Evolutionary conservation across 352 stramenopile species (phyloP), one percentile per base, ranked within the genome.

Genomic region (Phytophthora pistaciae): DNA sequence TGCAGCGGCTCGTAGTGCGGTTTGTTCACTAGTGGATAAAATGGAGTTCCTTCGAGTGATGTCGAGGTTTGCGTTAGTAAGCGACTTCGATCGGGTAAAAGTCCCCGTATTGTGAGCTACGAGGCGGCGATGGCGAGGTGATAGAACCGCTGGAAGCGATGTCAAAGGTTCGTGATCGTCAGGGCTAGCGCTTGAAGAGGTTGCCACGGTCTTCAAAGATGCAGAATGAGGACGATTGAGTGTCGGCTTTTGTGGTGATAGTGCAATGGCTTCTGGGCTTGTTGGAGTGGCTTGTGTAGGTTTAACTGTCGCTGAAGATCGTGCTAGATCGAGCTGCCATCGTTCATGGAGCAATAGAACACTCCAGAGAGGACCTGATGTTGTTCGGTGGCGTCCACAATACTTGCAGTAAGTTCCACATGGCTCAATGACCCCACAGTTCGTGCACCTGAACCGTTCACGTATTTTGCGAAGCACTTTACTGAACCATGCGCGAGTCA

Each of bases 371-470:
- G 69, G 40, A 8, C 72, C 72, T 42, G 82, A 82, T 13, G 66
- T 77, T 33, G 69, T 75, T 10, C 83, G 78, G 5, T 78, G 68
- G 1, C 83, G 75, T n/a, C 85, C 85, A 53, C 85, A 92, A 20
- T 82, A 77, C 58, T 92, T 92, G 71, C 85, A 92, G 69, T 92
- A 92, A 3, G 71, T 56, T 4, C 79, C 85, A 36, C 83, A 72
- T 7, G 85, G 83, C 44, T 92, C 85, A 25, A 91, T 68, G 27
- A 80, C 71, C 0, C 85, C 82, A 53, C 85, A 92, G 61, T 92
- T 92, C 3, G 50, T 31, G 40, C 85, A 92, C 11, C 68, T 56
- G 14, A 92, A 92, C 18, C 83, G 74, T 25, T 91, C 75, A 21
- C 80, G 71, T 11, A 88, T 52, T 55, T 79, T 73, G 20, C 65